Evolutionary conservation across 2,329 filamentous ascomycete species (phyloP).

Genomic region (Basipetospora chlamydospora): DNA sequence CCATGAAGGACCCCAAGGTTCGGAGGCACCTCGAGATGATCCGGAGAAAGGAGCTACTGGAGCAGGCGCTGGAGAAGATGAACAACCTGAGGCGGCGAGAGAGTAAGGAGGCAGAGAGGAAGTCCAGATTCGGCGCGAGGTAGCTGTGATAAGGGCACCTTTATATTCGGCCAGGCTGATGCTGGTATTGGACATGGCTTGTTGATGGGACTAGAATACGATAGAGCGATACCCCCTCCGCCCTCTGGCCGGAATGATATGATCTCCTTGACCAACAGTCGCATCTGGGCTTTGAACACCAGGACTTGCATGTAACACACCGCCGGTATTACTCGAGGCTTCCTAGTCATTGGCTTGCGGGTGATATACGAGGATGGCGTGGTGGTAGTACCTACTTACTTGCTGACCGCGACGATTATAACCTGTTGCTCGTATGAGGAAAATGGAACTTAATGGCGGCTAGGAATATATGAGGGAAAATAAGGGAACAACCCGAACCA

Average conservation of each 20-base stretch:
- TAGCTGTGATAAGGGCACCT: neutral
- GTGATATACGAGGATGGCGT: too few species aligned
- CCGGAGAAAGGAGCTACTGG: conserved; percentile 77
- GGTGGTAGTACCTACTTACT: too few species aligned
- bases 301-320: too few species aligned
- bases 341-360: too few species aligned
- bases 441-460: too few species aligned
- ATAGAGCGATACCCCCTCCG: conserved; percentile 6
- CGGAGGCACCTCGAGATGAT: conserved; percentile 83
- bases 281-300: too few species aligned
- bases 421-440: conserved; percentile 9
- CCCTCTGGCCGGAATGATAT: neutral
- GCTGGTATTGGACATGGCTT: neutral
- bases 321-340: too few species aligned
- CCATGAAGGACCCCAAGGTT: conserved; percentile 84
- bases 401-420: too few species aligned
- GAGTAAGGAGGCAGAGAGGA: conserved; percentile 7
- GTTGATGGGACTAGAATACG: neutral
- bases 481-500: too few species aligned
- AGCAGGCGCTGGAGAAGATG: conserved; percentile 91
- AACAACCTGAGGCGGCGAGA: conserved; percentile 78
- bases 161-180: neutral
- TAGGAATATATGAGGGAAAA: too few species aligned
- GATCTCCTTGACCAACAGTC: too few species aligned
- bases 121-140: conserved; percentile 7